Evolutionary conservation across 2,329 filamentous ascomycete species (phyloP).

Genomic region (Fusarium vanettenii): DNA sequence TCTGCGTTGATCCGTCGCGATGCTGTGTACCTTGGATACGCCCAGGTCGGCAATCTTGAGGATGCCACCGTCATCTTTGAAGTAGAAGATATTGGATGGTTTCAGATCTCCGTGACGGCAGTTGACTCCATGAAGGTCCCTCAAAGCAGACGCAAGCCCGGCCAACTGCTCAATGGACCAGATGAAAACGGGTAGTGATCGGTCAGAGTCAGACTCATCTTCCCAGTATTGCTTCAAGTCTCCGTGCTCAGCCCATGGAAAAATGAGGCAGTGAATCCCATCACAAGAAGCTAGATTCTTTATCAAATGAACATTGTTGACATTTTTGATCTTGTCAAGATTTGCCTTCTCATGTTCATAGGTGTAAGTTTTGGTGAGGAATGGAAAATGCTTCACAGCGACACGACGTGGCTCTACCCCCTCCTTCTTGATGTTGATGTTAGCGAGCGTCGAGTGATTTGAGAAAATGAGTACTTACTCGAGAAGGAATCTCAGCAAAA

Average conservation of each 20-base stretch:
- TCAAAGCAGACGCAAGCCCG: not conserved
- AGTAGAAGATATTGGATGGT: not conserved
- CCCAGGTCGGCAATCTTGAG: not conserved
- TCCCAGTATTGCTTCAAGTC: not conserved
- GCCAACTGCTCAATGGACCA: not conserved
- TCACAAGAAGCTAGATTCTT: not conserved
- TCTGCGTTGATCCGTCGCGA: not conserved
- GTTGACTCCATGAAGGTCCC: not conserved
- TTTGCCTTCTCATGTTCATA: not conserved
- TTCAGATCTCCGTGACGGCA: not conserved
- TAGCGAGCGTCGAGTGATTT: not conserved
- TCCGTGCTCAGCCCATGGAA: not conserved
- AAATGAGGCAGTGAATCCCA: not conserved
- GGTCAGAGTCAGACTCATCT: not conserved
- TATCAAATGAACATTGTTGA: not conserved
- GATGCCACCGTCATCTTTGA: not conserved
- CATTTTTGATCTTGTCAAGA: not conserved
- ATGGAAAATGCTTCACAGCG: not conserved
- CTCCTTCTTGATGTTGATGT: not conserved
- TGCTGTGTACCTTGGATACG: not conserved
- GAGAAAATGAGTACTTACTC: not conserved
- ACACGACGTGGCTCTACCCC: not conserved
- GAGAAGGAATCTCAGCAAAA: not conserved
- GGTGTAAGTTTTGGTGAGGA: not conserved
- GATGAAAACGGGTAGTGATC: not conserved